Base-by-base conservation (phyloP, 257 asterid genomes). In the Rubia yunnanensis region DNA sequence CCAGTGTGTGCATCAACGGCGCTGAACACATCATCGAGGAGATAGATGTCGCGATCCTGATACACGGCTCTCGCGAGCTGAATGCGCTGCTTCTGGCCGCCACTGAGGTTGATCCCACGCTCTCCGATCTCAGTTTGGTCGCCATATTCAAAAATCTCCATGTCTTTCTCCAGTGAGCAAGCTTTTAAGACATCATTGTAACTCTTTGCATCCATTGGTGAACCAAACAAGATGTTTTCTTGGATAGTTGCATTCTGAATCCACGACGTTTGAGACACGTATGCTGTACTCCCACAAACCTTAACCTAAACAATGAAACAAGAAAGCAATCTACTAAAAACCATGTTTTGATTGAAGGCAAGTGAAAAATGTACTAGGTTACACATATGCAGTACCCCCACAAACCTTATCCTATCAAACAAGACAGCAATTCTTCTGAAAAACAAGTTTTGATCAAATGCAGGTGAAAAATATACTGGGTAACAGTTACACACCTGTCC, bases 1-100 rank as follows among this genome's bases (percentile, higher is more conserved):
- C 95, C 96, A 4, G 96, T 86, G 67, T 89, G 96, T 71, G 96
- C 96, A 87, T 89, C 96, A 57, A 89, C 95, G 5, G 96, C 96
- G 64, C 96, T 86, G 65, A 89, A 89, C n/a, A 84, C 34, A 55
- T 89, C 95, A 57, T 87, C 95, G 5, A 89, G 87, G 57, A 89
- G 76, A 80, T 83, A 87, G 49, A 87, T 70, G 73, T 87, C 95
- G 18, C 79, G 73, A 24, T 86, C 89, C 64, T 89, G 91, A 84
- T 87, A 89, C 0, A 89, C 85, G 10, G 95, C 94, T 74, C 96
- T 77, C 3, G 96, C 95, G 10, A 89, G 89, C 68, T 89, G 95
- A 62, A 89, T 76, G 52, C 96, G 72, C 49, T 89, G 92, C 78
- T 88, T 88, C 75, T 88, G 96, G 24, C 96, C 96, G 1, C 96